phyloP scores from a whole-genome alignment of 2,329 filamentous ascomycete species.

The Penicillium digitatum region DNA sequence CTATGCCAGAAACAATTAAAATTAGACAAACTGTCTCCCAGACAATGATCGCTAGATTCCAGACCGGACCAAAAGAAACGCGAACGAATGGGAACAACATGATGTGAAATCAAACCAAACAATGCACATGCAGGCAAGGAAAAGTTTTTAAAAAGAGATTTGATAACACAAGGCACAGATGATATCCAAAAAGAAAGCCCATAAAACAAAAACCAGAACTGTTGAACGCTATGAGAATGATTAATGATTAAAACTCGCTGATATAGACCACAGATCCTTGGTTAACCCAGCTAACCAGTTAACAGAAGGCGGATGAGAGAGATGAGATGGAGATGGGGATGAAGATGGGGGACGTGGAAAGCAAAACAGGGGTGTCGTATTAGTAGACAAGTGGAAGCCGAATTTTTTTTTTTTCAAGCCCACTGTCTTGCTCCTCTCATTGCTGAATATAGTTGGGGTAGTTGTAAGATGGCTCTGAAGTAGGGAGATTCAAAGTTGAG shows the following conservation, averaged over 20 bases:
- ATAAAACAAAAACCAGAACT: conserved; percentile 2
- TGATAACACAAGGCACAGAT: conserved; percentile 8
- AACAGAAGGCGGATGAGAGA: conserved; percentile 1
- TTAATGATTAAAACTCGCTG: conserved; percentile 24
- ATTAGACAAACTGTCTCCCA: conserved; percentile 5
- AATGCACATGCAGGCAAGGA: neutral
- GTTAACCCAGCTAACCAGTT: conserved; percentile 13
- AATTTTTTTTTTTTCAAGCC: neutral
- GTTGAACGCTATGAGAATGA: conserved; percentile 17
- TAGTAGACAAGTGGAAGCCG: conserved; percentile 1
- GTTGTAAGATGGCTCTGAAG: conserved; percentile 30
- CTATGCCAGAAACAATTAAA: conserved; percentile 9
- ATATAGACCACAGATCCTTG: conserved; percentile 12
- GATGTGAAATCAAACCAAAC: neutral
- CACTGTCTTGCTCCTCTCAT: conserved; percentile 14
- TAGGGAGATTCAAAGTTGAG: conserved; percentile 36
- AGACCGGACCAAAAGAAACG: neutral
- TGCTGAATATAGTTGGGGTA: conserved; percentile 29
- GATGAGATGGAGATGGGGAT: neutral
- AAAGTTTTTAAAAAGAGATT: neutral
- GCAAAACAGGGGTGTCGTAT: neutral
- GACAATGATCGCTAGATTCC: conserved; percentile 3
- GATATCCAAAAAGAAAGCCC: neutral
- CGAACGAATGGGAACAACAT: neutral
- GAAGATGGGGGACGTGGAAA: conserved; percentile 9